Evolutionary conservation across 208 protist species (phyloP).

Genomic region (Porcisia hertigi): DNA sequence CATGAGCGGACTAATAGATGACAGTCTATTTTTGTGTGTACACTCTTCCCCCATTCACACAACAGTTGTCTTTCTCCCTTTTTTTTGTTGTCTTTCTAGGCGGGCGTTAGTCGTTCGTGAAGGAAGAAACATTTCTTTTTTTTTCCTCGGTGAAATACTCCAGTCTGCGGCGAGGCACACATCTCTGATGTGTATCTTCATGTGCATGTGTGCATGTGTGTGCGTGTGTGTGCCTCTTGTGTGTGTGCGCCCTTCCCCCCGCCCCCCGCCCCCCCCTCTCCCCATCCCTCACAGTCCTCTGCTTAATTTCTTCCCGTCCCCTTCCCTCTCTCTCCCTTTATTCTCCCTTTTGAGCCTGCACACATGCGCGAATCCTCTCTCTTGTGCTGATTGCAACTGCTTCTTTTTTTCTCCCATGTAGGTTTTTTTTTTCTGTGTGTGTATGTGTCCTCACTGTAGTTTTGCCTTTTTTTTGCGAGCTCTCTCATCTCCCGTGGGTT

Average conservation of each 20-base stretch:
- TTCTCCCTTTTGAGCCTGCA: background rate
- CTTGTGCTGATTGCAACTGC: background rate
- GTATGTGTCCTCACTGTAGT: too few species aligned
- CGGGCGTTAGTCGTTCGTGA: background rate
- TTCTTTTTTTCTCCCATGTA: background rate
- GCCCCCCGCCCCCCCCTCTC: too few species aligned
- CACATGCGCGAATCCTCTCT: background rate
- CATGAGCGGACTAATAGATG: too few species aligned
- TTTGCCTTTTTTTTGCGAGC: background rate
- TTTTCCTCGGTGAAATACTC: background rate
- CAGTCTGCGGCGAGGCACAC: too few species aligned
- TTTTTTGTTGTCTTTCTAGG: background rate
- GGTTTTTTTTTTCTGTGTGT: too few species aligned
- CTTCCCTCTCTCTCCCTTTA: background rate
- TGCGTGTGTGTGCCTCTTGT: too few species aligned
- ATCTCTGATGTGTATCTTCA: too few species aligned
- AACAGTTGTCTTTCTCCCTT: background rate
- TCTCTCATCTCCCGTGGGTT: background rate
- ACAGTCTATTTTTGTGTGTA: too few species aligned
- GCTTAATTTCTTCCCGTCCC: background rate
- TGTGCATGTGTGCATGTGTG: background rate
- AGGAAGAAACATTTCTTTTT: background rate
- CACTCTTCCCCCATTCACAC: background rate
- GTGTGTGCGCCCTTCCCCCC: too few species aligned
- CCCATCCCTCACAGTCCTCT: too few species aligned